Percentiles rank a stretch among this genome's conserved stretches.
These are phyloP conservation scores for Dalbergia cochinchinensis DNA, from an alignment of 306 rosid genomes.

Conservation along the genomic window DNA sequence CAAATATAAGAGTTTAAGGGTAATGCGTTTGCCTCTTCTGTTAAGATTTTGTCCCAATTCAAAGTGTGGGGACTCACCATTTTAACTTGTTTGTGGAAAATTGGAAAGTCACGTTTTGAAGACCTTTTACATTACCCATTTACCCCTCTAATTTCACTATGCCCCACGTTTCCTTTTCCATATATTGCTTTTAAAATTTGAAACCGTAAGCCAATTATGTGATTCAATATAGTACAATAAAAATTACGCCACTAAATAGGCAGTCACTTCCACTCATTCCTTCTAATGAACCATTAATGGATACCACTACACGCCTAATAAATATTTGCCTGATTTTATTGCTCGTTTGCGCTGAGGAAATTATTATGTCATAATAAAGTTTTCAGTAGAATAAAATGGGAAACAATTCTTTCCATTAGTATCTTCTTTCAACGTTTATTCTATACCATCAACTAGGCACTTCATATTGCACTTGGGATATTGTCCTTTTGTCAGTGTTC, in stretches of 20 bases:
- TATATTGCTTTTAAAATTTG: neutral
- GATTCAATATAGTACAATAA: neutral
- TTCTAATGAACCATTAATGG: neutral
- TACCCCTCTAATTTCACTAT: neutral
- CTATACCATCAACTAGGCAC: no score
- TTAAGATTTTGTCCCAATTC: neutral
- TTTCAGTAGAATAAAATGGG: neutral
- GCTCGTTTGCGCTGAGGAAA: neutral
- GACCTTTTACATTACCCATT: neutral
- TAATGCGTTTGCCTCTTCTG: neutral
- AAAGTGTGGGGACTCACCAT: neutral
- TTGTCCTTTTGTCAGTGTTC: no score
- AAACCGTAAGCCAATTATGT: neutral
- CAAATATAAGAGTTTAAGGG: no score
- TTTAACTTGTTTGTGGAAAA: constrained; percentile 10
- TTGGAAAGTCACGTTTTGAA: neutral
- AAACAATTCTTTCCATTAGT: no score
- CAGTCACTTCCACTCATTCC: neutral
- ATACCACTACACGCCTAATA: neutral
- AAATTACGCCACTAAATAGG: neutral
- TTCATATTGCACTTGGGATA: no score
- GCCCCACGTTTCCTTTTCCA: neutral
- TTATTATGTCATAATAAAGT: neutral
- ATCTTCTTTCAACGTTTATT: no score
- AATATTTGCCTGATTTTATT: neutral